Evolutionary conservation across 2,329 filamentous ascomycete genomes (phyloP).

Genomic region (Exophiala sideris): DNA sequence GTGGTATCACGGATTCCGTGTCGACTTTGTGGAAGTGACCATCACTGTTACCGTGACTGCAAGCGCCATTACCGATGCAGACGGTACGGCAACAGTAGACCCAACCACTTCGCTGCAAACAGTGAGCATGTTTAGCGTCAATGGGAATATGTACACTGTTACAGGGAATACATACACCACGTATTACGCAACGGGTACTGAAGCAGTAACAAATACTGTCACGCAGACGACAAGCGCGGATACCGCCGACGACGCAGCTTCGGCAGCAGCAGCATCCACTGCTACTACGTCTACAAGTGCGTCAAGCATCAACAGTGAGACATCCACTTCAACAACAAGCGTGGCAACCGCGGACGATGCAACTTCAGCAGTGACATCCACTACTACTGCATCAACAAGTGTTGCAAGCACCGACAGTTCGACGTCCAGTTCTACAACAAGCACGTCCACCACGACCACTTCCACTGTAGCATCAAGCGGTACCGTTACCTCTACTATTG

Average conservation of each 20-base stretch:
- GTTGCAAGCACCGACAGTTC: background rate
- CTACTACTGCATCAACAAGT: constrained; percentile 1
- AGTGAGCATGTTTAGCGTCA: background rate
- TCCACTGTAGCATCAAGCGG: constrained; percentile 6
- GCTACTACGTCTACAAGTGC: background rate
- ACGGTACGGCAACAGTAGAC: background rate
- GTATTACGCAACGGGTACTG: background rate
- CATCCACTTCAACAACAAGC: background rate
- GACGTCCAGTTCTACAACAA: constrained; percentile 3
- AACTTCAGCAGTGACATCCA: background rate
- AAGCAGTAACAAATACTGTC: no score
- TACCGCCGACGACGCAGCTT: background rate
- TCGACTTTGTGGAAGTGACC: background rate
- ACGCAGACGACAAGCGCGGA: no score
- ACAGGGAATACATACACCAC: constrained; percentile 12
- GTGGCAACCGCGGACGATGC: background rate
- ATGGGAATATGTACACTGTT: constrained; percentile 8
- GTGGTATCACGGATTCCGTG: background rate
- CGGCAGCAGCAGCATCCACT: background rate
- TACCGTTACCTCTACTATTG: constrained; percentile 2
- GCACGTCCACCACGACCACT: constrained; percentile 5
- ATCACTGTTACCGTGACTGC: background rate
- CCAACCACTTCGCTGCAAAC: background rate
- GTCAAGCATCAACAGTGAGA: background rate
- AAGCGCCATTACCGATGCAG: background rate